Conservation (phyloP, 2,329 filamentous ascomycete species). For the Talaromyces funiculosus region DNA sequence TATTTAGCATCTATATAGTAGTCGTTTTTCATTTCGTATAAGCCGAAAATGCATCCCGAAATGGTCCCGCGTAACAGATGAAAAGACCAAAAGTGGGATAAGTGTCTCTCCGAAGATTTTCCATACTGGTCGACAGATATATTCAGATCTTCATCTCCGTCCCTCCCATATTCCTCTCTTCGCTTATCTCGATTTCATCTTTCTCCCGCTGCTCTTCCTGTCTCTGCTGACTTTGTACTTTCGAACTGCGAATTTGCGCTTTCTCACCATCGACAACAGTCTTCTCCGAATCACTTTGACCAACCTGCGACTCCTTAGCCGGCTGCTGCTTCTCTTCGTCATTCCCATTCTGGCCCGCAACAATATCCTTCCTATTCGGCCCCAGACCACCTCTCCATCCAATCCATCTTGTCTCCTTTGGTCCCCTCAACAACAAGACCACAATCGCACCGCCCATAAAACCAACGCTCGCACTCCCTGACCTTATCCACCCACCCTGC, state of each 20-base stretch:
- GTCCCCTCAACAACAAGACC: constrained; percentile 46
- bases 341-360: not conserved
- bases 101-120: too few relatives aligned
- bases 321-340: not conserved
- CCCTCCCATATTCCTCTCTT: not conserved
- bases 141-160: not conserved
- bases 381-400: constrained; percentile 57
- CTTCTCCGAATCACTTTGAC: not conserved
- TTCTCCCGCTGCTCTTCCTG: not conserved
- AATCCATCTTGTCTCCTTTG: constrained; percentile 54
- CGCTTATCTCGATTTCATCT: not conserved
- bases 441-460: constrained; percentile 48
- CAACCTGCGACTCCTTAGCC: not conserved
- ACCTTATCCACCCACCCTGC: constrained; percentile 51
- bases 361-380: constrained; percentile 15
- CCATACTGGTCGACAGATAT: not conserved
- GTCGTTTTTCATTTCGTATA: not conserved
- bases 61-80: too few relatives aligned
- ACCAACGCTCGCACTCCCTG: constrained; percentile 53
- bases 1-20: not conserved
- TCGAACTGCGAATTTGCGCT: not conserved
- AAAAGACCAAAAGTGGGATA: too few relatives aligned
- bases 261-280: not conserved
- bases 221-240: not conserved
- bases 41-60: not conserved